These are phyloP conservation scores for Hypoxylon subgilvum DNA, from an alignment of 495 filamentous ascomycete species.

Conservation along the genomic window DNA sequence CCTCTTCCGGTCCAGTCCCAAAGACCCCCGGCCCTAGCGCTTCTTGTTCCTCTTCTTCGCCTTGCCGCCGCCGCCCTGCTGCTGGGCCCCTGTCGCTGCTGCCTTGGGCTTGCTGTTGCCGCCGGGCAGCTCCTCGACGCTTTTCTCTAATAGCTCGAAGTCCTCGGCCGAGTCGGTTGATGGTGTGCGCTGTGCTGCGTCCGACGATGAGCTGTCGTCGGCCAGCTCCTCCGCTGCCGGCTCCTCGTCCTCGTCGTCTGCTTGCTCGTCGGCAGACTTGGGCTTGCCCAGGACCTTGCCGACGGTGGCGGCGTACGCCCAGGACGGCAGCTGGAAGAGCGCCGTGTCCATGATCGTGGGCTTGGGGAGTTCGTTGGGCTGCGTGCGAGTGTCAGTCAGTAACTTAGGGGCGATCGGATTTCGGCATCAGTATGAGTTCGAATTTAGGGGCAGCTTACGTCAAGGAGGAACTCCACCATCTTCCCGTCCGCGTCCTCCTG, in stretches of 20 bases:
- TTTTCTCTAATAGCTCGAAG: conserved; percentile 63
- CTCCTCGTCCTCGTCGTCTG: conserved; percentile 13
- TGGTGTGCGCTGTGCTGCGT: conserved; percentile 50
- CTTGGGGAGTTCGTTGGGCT: conserved; percentile 67
- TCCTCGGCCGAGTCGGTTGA: conserved; percentile 59
- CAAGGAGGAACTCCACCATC: conserved; percentile 79
- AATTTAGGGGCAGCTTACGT: conserved; percentile 56
- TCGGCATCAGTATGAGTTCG: background rate
- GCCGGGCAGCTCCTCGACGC: conserved; percentile 47
- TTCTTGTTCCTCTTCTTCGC: conserved; percentile 55
- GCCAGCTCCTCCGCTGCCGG: conserved; percentile 34
- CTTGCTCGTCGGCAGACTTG: conserved; percentile 44
- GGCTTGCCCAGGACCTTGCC: conserved; percentile 57
- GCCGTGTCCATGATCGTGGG: conserved; percentile 75
- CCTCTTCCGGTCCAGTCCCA: background rate
- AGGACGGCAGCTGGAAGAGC: conserved; percentile 70
- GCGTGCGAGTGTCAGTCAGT: conserved; percentile 2
- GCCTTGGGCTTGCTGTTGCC: conserved; percentile 40
- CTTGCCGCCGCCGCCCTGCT: conserved; percentile 32
- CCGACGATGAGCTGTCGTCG: conserved; percentile 40
- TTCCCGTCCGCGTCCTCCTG: conserved; percentile 87
- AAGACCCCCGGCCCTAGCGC: conserved; percentile 38
- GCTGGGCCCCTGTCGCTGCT: conserved; percentile 45
- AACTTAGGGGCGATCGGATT: no score
- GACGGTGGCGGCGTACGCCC: conserved; percentile 64